A percentile compares a stretch with the other conserved stretches of the same genome.
phyloP scores from a whole-genome alignment of 345 rosid genomes.

The Citrus medica region DNA sequence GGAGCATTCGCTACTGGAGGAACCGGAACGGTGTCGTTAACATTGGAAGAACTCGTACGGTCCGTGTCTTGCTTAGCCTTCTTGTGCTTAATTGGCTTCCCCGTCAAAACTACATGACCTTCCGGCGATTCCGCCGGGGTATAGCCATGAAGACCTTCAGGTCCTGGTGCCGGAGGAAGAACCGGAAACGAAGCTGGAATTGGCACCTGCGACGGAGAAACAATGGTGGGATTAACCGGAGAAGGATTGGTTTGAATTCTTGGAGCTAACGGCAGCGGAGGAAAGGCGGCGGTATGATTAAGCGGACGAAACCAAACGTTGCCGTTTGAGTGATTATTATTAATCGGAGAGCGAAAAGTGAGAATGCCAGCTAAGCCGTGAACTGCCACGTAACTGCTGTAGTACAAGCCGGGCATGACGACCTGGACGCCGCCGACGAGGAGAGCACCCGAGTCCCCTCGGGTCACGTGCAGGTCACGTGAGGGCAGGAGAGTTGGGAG shows the following conservation, averaged over 20 bases:
- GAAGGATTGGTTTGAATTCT: neutral
- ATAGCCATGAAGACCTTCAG: neutral
- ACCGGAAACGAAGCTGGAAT: too few relatives aligned
- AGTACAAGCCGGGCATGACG: slow-evolving; percentile 35
- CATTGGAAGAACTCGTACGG: neutral
- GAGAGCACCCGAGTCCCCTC: neutral
- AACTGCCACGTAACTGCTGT: slow-evolving; percentile 34
- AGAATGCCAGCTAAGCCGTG: slow-evolving; percentile 33
- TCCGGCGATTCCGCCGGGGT: neutral
- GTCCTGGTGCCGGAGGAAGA: neutral
- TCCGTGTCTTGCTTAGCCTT: neutral
- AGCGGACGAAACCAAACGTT: neutral
- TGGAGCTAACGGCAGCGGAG: neutral
- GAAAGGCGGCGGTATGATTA: neutral
- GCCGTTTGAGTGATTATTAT: neutral
- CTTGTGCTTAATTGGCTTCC: neutral
- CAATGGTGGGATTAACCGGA: neutral
- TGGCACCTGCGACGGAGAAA: neutral
- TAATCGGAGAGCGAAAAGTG: neutral
- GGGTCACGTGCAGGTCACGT: slow-evolving; percentile 26
- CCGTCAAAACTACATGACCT: neutral
- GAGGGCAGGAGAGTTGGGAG: slow-evolving; percentile 39
- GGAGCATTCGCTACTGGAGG: neutral
- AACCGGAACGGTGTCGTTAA: neutral
- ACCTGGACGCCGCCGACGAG: slow-evolving; percentile 14